Percentiles rank a stretch among this genome's conserved stretches.
Evolutionary conservation across 2,329 filamentous ascomycete genomes (phyloP).

Genomic region (Zymoseptoria ardabiliae): DNA sequence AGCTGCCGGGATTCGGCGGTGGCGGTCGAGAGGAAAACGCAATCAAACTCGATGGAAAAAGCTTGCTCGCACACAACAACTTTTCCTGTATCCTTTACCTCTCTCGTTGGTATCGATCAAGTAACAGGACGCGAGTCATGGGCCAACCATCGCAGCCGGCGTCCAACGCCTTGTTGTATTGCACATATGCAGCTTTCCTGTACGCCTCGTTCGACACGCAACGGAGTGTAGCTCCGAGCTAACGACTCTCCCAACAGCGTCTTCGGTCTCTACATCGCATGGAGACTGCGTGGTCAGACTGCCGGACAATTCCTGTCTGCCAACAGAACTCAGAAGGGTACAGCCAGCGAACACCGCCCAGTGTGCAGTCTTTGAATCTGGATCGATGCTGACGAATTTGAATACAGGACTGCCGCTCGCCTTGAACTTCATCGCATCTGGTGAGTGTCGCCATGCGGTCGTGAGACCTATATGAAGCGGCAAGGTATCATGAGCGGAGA

Average conservation of each 20-base stretch:
- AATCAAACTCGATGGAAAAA: not conserved
- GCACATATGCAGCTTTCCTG: conserved; percentile 73
- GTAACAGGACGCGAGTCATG: conserved; percentile 44
- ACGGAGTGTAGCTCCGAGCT: not conserved
- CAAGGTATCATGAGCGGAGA: conserved; percentile 1
- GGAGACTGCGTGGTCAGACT: conserved; percentile 52
- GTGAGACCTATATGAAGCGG: conserved; percentile 6
- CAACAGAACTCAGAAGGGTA: conserved; percentile 79
- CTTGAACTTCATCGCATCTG: conserved; percentile 84
- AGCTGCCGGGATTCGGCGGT: not conserved
- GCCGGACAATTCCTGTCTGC: conserved; percentile 66
- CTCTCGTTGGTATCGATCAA: not conserved
- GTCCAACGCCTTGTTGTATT: conserved; percentile 76
- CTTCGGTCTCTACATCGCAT: conserved; percentile 54
- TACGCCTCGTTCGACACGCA: conserved; percentile 29
- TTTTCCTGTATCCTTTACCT: not conserved
- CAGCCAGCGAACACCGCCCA: conserved; percentile 31
- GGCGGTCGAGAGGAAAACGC: not conserved
- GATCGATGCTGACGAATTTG: not conserved
- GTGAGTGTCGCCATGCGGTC: conserved; percentile 55
- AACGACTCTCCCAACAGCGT: conserved; percentile 41
- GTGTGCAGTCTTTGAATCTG: not conserved
- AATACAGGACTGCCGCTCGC: conserved; percentile 65
- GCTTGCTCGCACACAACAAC: not conserved
- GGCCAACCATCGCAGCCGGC: conserved; percentile 66